phyloP scores from a whole-genome alignment of 2,329 filamentous ascomycete species.

The Aspergillus brunneoviolaceus region DNA sequence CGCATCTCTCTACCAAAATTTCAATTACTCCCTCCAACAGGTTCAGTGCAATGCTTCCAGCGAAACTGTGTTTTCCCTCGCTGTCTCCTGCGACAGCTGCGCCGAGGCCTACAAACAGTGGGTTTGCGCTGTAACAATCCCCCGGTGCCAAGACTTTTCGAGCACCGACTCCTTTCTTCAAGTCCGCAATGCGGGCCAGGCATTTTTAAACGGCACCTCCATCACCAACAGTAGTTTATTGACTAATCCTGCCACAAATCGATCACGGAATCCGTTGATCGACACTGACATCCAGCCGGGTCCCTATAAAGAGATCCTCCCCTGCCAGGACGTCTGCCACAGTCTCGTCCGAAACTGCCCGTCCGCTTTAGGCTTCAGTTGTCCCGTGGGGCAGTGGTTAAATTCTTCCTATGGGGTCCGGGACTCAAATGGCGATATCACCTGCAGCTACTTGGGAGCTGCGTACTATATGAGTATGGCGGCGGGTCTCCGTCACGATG shows the following conservation, averaged over 20 bases:
- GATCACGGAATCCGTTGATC: constrained; percentile 70
- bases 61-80: constrained; percentile 78
- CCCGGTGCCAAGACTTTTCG: constrained; percentile 83
- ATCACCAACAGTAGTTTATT: constrained; percentile 43
- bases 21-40: constrained; percentile 78
- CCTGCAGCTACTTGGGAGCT: constrained; percentile 64
- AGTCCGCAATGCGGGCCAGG: constrained; percentile 68
- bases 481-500: neutral
- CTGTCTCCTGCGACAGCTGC: constrained; percentile 73
- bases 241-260: constrained; percentile 47
- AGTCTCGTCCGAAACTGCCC: constrained; percentile 83
- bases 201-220: constrained; percentile 68
- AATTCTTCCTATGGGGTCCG: constrained; percentile 53
- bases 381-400: constrained; percentile 59
- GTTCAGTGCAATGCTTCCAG: constrained; percentile 76
- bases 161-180: constrained; percentile 58
- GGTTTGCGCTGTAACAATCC: constrained; percentile 91
- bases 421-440: constrained; percentile 40
- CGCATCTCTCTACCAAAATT: constrained; percentile 67
- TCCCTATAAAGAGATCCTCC: constrained; percentile 89
- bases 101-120: constrained; percentile 81
- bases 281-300: constrained; percentile 72
- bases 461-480: constrained; percentile 50
- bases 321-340: constrained; percentile 86
- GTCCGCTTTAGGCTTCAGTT: constrained; percentile 69